A percentile compares a stretch with the other conserved stretches of the same genome.
Conservation (phyloP, 2,329 filamentous ascomycete species). For the Sporothrix curviconia region DNA sequence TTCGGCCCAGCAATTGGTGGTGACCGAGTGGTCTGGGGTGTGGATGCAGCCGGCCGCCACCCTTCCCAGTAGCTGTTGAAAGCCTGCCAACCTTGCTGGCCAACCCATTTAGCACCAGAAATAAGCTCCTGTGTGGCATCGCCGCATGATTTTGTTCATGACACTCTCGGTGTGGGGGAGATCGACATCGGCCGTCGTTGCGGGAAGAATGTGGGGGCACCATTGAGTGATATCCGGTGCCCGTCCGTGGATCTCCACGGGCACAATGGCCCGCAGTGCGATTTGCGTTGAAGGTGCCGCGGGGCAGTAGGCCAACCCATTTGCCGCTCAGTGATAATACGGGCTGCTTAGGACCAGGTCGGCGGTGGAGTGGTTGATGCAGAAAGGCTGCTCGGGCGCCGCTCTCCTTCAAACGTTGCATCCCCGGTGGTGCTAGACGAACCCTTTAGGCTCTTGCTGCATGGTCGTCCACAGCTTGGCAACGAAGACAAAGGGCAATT, state of each 20-base stretch:
- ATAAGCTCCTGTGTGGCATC: constrained; percentile 74
- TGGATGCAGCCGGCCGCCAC: constrained; percentile 31
- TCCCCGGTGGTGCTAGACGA: constrained; percentile 31
- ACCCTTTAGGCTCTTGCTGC: constrained; percentile 50
- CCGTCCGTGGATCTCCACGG: constrained; percentile 49
- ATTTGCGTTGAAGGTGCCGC: constrained; percentile 64
- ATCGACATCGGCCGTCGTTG: constrained; percentile 61
- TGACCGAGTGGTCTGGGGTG: constrained; percentile 40
- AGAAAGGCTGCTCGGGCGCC: constrained; percentile 1
- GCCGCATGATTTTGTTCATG: constrained; percentile 68
- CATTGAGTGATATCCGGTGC: constrained; percentile 51
- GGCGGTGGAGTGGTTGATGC: constrained; percentile 34
- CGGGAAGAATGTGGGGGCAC: constrained; percentile 64
- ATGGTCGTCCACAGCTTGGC: constrained; percentile 90
- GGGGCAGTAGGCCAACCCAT: constrained; percentile 73
- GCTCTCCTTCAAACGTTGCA: constrained; percentile 34
- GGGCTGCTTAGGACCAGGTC: constrained; percentile 49
- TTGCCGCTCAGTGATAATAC: constrained; percentile 63
- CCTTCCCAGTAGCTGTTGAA: constrained; percentile 76
- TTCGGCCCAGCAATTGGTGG: no score
- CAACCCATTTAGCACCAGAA: constrained; percentile 67
- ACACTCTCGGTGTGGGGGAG: constrained; percentile 65
- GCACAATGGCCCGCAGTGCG: constrained; percentile 60
- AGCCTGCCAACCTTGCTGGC: constrained; percentile 68
- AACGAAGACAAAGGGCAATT: constrained; percentile 55